Base-by-base conservation (phyloP, 805 yeast species). In the Alloascoidea hylecoeti region DNA sequence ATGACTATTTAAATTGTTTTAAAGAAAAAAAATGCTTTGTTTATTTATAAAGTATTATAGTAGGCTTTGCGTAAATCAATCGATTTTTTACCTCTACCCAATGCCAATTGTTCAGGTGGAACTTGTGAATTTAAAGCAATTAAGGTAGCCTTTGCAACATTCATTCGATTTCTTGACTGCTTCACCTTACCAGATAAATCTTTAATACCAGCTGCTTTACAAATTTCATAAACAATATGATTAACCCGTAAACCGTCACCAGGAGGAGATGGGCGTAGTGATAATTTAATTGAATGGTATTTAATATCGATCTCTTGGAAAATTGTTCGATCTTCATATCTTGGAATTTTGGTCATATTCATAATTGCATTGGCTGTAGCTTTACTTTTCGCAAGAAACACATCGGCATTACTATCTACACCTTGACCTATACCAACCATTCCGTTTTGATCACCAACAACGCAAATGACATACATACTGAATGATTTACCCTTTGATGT, bases 381-480 rank as follows among this genome's bases (percentile, higher is more conserved):
- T 2, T 97, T 95, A 39, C 70, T 69, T 38, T 79, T 63, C 61
- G 79, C 71, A 42, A 79, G 84, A 40, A 72, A 77, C 47, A 85
- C 67, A 43, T 92, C 89, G n/a, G 30, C 30, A 23, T 23, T n/a
- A n/a, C n/a, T n/a, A 9, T n/a, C 30, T 53, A 83, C 84, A 44
- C 97, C 98, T 57, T 86, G 94, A 37, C 97, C 98, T 36, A 88
- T 64, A 28, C 97, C 97, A 42, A 92, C 67, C 79, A 85, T 81
- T 45, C 98, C 98, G 46, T 83, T 81, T 39, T 77, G 71, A 58
- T 92, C 95, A 36, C 98, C 98, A 13, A 82, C 96, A 28, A 86
- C 81, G 12, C 86, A 89, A 44, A 92, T 58, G 0, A 86, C 80
- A 58, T 82, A 89, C 56, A 75, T 78, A 32, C 84, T 72, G 38